These are phyloP conservation scores for Penicillium crustosum DNA, from an alignment of 2,329 filamentous ascomycete genomes.

Conservation along the genomic window DNA sequence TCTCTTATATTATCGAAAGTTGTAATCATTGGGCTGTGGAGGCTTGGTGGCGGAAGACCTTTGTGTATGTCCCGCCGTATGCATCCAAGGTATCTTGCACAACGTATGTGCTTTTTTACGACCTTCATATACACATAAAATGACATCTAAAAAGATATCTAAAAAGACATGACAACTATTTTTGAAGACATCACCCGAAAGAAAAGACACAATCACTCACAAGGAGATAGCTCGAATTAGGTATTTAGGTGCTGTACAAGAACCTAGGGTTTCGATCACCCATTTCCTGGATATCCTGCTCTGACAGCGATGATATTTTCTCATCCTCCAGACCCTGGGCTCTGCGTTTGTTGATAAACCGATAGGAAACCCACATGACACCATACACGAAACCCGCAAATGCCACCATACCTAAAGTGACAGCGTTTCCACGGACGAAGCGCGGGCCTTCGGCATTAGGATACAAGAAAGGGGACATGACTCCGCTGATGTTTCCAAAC, in stretches of 20 bases:
- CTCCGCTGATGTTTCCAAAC: conserved; percentile 68
- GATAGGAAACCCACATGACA: conserved; percentile 57
- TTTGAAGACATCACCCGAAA: no score
- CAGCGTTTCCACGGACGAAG: conserved; percentile 62
- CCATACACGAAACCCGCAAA: conserved; percentile 55
- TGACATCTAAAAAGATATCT: no score
- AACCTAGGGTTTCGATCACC: conserved; percentile 46
- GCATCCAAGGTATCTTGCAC: not conserved
- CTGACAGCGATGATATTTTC: conserved; percentile 40
- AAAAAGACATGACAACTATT: no score
- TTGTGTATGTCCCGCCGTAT: not conserved
- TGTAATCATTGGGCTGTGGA: not conserved
- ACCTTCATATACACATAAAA: no score
- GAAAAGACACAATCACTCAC: not conserved
- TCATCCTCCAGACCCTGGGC: conserved; percentile 39
- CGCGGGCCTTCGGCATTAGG: conserved; percentile 52
- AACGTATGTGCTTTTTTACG: no score
- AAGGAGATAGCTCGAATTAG: not conserved
- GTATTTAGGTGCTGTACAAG: conserved; percentile 37
- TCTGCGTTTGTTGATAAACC: conserved; percentile 48
- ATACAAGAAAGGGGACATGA: conserved; percentile 67
- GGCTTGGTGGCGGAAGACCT: not conserved
- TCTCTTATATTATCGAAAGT: not conserved
- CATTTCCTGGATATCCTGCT: conserved; percentile 46
- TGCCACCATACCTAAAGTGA: conserved; percentile 59